Conservation (phyloP, 73 alveolate species). For the Paramecium bursaria region DNA sequence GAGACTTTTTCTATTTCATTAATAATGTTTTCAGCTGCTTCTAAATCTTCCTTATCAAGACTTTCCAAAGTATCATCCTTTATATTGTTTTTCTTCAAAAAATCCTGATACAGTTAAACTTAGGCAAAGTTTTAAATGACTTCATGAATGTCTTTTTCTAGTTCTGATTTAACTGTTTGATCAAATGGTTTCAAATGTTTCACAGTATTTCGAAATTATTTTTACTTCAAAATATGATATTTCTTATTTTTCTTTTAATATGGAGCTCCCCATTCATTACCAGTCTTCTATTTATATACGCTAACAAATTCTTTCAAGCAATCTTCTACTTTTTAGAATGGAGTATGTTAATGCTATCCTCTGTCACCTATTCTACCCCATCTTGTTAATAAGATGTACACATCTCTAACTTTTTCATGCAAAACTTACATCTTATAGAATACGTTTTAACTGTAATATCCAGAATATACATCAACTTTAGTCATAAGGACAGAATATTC, state of each 20-base stretch:
- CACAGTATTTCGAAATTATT: slow-evolving; percentile 65
- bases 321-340: slow-evolving; percentile 84
- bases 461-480: slow-evolving; percentile 95
- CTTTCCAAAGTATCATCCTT: slow-evolving; percentile 68
- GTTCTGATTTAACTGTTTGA: too few species aligned
- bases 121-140: slow-evolving; percentile 22
- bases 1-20: slow-evolving; percentile 74
- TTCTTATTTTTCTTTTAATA: slow-evolving; percentile 66
- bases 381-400: slow-evolving; percentile 93
- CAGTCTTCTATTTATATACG: slow-evolving; percentile 86
- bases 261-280: slow-evolving; percentile 94
- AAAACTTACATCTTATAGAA: slow-evolving; percentile 95
- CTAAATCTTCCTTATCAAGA: slow-evolving; percentile 73
- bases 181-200: slow-evolving; percentile 45
- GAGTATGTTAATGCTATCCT: slow-evolving; percentile 97
- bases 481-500: slow-evolving; percentile 94
- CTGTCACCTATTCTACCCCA: slow-evolving; percentile 98
- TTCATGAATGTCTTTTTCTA: slow-evolving; percentile 59
- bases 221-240: too few species aligned
- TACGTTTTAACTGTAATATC: slow-evolving; percentile 93
- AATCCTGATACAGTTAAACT: slow-evolving; percentile 3
- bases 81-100: slow-evolving; percentile 39
- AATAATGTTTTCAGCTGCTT: slow-evolving; percentile 76
- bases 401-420: slow-evolving; percentile 92
- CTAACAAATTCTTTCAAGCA: slow-evolving; percentile 90